These are phyloP conservation scores for Sugiyamaella smithiae DNA, from an alignment of 805 yeast species.

Conservation along the genomic window DNA sequence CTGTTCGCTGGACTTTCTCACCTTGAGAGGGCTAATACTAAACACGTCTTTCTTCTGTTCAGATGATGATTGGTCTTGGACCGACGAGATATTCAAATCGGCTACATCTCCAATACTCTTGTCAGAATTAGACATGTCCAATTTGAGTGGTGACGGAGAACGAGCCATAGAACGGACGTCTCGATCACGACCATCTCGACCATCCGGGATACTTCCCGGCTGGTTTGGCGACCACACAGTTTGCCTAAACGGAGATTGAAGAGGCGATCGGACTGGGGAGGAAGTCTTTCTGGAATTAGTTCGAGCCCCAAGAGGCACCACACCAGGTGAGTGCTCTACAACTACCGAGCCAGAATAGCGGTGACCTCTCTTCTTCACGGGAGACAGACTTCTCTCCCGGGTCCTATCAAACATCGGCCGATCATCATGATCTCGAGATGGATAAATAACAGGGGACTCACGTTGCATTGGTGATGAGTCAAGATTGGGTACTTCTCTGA, in stretches of 20 bases:
- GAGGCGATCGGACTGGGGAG: constrained; percentile 10
- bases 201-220: too few species aligned
- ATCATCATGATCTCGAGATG: background rate
- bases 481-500: background rate
- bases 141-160: constrained; percentile 7
- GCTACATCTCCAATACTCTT: background rate
- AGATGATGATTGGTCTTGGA: background rate
- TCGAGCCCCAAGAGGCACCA: constrained; percentile 1
- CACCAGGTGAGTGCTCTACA: constrained; percentile 2
- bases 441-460: background rate
- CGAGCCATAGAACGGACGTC: background rate
- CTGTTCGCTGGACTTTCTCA: constrained; percentile 1
- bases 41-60: background rate
- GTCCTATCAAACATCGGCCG: background rate
- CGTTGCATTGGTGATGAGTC: background rate
- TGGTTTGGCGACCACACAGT: background rate
- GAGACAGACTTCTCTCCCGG: constrained; percentile 4
- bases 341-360: constrained; percentile 5
- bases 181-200: background rate
- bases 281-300: constrained; percentile 7
- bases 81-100: background rate
- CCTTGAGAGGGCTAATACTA: background rate
- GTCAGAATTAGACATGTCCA: background rate
- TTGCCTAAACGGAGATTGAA: constrained; percentile 1
- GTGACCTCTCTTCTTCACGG: constrained; percentile 10